Evolutionary conservation across 352 stramenopile genomes (phyloP), one percentile per base, ranked within the genome.

Genomic region (Phytophthora ohioensis): DNA sequence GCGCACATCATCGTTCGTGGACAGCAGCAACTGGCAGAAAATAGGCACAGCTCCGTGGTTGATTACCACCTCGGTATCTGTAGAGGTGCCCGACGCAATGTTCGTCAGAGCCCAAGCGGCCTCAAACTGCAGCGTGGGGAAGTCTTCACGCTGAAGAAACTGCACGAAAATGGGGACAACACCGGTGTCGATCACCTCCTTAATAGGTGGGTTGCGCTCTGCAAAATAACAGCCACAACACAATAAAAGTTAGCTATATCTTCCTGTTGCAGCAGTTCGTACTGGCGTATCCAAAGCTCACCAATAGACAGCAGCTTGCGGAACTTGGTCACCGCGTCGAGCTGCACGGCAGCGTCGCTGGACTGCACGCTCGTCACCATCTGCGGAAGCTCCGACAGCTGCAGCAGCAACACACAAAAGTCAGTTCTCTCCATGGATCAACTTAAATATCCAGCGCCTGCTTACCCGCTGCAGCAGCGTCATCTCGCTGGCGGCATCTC

Each of bases 31-130:
- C 64, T 98, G 84, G 51, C 98, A 97, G 80, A 99, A 99, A 70
- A 99, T 98, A 38, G 97, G 97, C 46, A 99, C 97, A 3, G 98
- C 98, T 48, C 97, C 97, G 57, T 96, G 82, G 55, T 99, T 91
- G 76, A 99, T 99, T 31, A 99, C 98, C 36, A 99, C 92, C 42
- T 97, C 92, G 8, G 98, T 99, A 80, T 99, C 95, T 11, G 99
- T 93, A 48, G 93, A 98, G 8, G 97, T 99, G 48, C 98, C 98
- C 30, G 93, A 99, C 12, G 98, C 98, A 80, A 99, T 99, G 81
- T 99, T 99, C 36, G 98, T 99, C n/a, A 99, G 81, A 35, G 97
- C 97, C 98, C 98, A 99, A 5, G 98, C 98, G 21, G 98, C 97
- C 77, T 99, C 98, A 69, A 99, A 99, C 81, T 99, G 98, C 41